These are phyloP conservation scores for Pseudognaphalium luteoalbum DNA, from an alignment of 129 eudicot genomes.

Conservation along the genomic window DNA sequence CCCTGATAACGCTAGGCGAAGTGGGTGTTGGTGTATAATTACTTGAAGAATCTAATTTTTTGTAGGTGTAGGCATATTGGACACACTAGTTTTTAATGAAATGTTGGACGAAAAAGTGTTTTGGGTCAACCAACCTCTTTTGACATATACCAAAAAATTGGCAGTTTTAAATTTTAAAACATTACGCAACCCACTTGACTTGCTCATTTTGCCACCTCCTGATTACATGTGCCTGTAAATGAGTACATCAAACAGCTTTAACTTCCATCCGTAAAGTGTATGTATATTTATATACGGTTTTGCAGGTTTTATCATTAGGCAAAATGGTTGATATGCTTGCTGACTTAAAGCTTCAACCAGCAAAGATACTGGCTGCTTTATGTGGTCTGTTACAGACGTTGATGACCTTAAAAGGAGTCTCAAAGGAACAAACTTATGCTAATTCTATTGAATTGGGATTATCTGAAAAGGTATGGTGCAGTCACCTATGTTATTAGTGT, in stretches of 20 bases:
- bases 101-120: neutral
- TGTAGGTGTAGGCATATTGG: neutral
- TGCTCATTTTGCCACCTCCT: conserved; percentile 6
- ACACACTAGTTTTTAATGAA: conserved; percentile 1
- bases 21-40: no score
- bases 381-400: conserved; percentile 51
- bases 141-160: neutral
- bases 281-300: conserved; percentile 10
- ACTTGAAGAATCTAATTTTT: no score
- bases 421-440: conserved; percentile 35
- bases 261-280: neutral
- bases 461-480: conserved; percentile 62
- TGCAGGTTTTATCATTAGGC: conserved; percentile 66
- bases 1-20: no score
- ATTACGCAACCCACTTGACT: neutral
- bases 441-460: conserved; percentile 30
- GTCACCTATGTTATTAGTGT: conserved; percentile 4
- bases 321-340: conserved; percentile 47
- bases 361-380: conserved; percentile 57
- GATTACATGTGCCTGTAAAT: conserved; percentile 11
- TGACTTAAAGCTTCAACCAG: conserved; percentile 52
- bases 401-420: conserved; percentile 38
- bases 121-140: neutral
- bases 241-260: conserved; percentile 23
- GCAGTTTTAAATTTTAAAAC: neutral